A percentile compares a stretch with the other conserved stretches of the same genome.
These are phyloP conservation scores for Glaciozyma martinii DNA, from an alignment of 768 basidiomycete genomes.

Conservation along the genomic window DNA sequence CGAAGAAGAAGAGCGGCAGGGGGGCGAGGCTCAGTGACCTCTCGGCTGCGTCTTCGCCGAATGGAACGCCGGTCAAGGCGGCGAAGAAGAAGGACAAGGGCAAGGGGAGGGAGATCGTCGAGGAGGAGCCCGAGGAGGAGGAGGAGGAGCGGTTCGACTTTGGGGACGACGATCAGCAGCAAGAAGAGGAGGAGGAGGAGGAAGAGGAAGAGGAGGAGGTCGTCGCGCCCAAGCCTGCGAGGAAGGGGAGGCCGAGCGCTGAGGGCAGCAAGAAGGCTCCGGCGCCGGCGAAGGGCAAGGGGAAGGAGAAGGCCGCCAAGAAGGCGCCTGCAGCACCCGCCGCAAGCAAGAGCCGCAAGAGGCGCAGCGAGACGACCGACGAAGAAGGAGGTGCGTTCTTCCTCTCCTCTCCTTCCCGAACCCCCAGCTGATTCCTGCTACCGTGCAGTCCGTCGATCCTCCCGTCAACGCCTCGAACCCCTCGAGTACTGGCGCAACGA, in stretches of 20 bases:
- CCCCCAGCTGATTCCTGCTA: background rate
- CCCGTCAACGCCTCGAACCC: conserved; percentile 59
- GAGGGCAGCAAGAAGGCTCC: background rate
- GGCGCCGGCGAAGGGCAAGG: conserved; percentile 4
- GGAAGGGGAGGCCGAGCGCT: background rate
- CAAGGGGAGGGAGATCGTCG: conserved; percentile 6
- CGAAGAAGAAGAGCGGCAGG: background rate
- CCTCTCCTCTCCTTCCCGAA: background rate
- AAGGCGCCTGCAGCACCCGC: conserved; percentile 11
- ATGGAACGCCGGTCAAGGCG: background rate
- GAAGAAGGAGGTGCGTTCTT: background rate
- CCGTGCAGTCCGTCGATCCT: conserved; percentile 58
- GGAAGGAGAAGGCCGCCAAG: conserved; percentile 12
- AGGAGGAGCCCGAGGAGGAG: background rate
- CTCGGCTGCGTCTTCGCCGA: background rate
- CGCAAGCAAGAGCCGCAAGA: background rate
- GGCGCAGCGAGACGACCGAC: background rate
- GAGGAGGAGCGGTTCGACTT: conserved; percentile 5
- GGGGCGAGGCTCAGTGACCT: background rate
- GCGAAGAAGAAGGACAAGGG: conserved; percentile 17
- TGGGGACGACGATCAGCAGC: conserved; percentile 23
- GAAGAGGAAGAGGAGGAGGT: conserved; percentile 28
- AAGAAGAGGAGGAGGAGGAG: conserved; percentile 18
- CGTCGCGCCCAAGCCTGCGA: background rate
- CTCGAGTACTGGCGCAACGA: conserved; percentile 92